Base-by-base conservation (phyloP, 2,329 filamentous ascomycete genomes). In the Alternaria rosae region DNA sequence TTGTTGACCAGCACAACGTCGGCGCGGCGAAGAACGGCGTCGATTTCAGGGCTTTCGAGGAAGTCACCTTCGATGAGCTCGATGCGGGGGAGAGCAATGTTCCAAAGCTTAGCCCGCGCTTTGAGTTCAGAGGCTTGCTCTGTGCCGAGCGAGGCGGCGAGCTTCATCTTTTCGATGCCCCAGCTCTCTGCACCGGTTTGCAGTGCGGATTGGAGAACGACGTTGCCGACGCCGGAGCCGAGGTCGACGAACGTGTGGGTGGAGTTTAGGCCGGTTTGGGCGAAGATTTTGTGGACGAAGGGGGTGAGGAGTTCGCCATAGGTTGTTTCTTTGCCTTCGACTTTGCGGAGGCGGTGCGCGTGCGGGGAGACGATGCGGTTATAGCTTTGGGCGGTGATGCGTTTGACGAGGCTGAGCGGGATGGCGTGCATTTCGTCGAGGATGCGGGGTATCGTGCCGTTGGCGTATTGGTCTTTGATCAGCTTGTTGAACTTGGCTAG, bases 1-100 rank as follows among this genome's bases (percentile, higher is more conserved):
- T 99, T 99, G 83, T 99, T 99, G 72, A 98, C 94, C 25, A 99
- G 86, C 17, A 99, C 88, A n/a, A 98, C 94, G 76, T 99, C 95
- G 2, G 95, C 94, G 57, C 90, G 88, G 78, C 91, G 90, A 52
- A 99, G 85, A 8, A 90, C 89, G 23, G 88, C 85, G 62, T 89
- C 85, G 51, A 97, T 92, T 60, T 85, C 84, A 15, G 86, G 78
- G 69, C 91, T 91, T 67, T 89, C 88, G 10, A 93, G 88, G 74
- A 99, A 97, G 76, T 97, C 92, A 61, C 93, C 95, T 44, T 89
- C 85, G 65, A 94, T 87, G 7, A 99, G 87, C 63, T 89, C 86
- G n/a, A 95, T 92, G 62, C 87, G 85, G 64, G 95, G 95, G 2
- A 92, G 87, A 17, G 87, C 85, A 59, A 99, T 84, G 11, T 94